Evolutionary conservation across 148 eudicot species (phyloP), one percentile per base, ranked within the genome.

Genomic region (Beta vulgaris): DNA sequence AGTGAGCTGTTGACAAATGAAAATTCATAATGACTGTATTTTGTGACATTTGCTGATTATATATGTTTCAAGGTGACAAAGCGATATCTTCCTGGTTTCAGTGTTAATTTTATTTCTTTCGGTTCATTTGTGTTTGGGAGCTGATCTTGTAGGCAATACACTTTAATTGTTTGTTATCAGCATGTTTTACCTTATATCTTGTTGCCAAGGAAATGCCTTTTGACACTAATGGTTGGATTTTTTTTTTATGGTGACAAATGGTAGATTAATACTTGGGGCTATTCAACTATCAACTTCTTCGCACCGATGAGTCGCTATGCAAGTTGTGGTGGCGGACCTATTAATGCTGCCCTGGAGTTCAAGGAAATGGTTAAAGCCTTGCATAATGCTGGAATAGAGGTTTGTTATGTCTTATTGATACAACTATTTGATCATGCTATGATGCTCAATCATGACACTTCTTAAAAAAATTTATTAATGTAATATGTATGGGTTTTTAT

Each of bases 251-350:
- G 36, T 72, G 61, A 26, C 78, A 60, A 46, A 43, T 61, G 59
- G 58, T 55, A 96, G 99, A 82, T 92, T 57, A 96, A 96, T 79
- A 92, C 99, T 26, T 96, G 99, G 99, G 99, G 99, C 64, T 96
- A 96, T 86, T 96, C 99, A 65, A 96, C 99, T 71, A 87, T 96
- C 74, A 96, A 96, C 82, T 96, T 96, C 87, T 96, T 96, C 82
- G 91, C 99, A 67, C 99, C 99, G n/a, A 96, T 96, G 98, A 91
- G 95, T 80, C 99, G 99, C 58, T 96, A 96, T 85, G 99, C 98
- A 77, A 91, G 97, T 68, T 82, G 85, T 87, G 97, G 93, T 75
- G 97, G 98, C 73, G 99, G 99, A 74, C 93, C 99, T 73, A 43
- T 84, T 73, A 84, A 82, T 80, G 99, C 98, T 79, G 85, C 99